Conservation (phyloP, 345 rosid genomes). For the Heritiera fomes region DNA sequence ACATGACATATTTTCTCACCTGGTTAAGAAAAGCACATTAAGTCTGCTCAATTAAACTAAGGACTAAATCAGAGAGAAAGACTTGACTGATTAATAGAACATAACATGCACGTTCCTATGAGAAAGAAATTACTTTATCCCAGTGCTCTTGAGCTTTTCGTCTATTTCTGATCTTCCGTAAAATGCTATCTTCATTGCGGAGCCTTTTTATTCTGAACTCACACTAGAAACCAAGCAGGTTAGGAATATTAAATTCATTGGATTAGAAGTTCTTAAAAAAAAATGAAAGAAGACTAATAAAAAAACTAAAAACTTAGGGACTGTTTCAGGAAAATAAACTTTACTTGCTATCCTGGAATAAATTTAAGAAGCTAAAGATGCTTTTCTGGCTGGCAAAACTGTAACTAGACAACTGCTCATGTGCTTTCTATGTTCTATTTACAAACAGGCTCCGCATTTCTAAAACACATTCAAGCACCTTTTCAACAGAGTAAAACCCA, state of each 20-base stretch:
- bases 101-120: background rate
- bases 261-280: background rate
- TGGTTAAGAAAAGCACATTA: conserved; percentile 32
- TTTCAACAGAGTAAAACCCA: background rate
- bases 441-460: background rate
- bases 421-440: background rate
- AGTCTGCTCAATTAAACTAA: conserved; percentile 17
- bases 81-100: background rate
- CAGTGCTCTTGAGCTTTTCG: conserved; percentile 81
- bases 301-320: background rate
- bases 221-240: conserved; percentile 46
- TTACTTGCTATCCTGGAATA: background rate
- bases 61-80: conserved; percentile 5
- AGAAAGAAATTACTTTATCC: conserved; percentile 65
- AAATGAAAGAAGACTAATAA: background rate
- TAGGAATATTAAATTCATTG: conserved; percentile 22
- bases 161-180: conserved; percentile 66
- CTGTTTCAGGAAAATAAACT: background rate
- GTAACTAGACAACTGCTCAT: background rate
- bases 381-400: background rate
- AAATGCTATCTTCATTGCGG: conserved; percentile 72
- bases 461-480: background rate
- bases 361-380: background rate
- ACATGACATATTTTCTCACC: conserved; percentile 91
- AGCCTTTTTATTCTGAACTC: conserved; percentile 84